These are phyloP conservation scores for Piedraia hortae DNA, from an alignment of 2,329 filamentous ascomycete species.

Conservation along the genomic window DNA sequence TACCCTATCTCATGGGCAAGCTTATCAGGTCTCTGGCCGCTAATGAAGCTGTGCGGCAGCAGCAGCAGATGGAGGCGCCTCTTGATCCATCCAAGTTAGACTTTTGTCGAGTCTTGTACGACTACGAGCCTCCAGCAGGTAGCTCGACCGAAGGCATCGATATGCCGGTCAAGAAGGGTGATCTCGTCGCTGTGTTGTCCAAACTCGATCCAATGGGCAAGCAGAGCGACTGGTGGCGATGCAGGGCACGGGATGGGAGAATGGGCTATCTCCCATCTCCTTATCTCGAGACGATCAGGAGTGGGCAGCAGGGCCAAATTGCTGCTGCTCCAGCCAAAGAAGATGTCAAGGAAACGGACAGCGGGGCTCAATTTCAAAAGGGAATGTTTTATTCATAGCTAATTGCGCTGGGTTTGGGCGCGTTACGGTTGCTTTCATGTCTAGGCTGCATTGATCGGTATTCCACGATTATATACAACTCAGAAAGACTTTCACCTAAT, in stretches of 20 bases:
- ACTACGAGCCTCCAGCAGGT: constrained; percentile 60
- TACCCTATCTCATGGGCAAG: constrained; percentile 93
- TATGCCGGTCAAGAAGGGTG: constrained; percentile 75
- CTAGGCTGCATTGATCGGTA: too few species aligned
- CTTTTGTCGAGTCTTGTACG: constrained; percentile 83
- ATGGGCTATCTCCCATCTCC: constrained; percentile 79
- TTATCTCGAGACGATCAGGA: constrained; percentile 55
- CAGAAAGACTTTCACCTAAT: too few species aligned
- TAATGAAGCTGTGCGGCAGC: constrained; percentile 61
- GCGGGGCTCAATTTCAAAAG: too few species aligned
- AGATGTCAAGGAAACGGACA: too few species aligned
- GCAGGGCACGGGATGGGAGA: constrained; percentile 63
- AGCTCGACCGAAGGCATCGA: constrained; percentile 39
- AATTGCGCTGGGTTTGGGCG: too few species aligned
- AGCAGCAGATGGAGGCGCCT: constrained; percentile 27
- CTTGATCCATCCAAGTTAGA: constrained; percentile 79
- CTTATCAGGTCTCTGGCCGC: constrained; percentile 64
- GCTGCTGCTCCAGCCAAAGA: too few species aligned
- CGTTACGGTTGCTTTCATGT: too few species aligned
- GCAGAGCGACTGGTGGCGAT: constrained; percentile 91
- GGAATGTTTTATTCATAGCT: too few species aligned
- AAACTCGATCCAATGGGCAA: constrained; percentile 83
- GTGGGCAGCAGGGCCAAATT: constrained; percentile 21
- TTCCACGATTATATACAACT: too few species aligned
- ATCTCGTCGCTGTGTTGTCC: constrained; percentile 76